Conservation (phyloP, 225 moss, liverwort and hornwort species). For the Sphagnum contortum region DNA sequence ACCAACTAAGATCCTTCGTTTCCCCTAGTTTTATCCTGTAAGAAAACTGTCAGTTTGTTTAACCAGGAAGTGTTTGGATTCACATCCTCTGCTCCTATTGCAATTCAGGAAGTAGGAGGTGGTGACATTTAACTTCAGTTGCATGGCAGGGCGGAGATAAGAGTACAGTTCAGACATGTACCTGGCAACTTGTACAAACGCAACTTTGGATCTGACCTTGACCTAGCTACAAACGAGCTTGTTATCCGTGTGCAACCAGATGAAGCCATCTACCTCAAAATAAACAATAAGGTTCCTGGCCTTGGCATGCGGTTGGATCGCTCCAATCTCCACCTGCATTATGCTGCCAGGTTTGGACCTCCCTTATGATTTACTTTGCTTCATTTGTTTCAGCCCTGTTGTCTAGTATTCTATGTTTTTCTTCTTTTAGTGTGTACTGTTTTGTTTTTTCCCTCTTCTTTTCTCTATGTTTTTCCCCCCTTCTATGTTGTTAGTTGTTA, state of each 20-base stretch:
- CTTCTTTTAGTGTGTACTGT: not conserved
- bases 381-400: no score
- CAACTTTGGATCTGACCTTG: conserved; percentile 89
- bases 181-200: conserved; percentile 93
- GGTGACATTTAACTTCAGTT: not conserved
- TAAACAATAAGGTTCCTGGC: conserved; percentile 96
- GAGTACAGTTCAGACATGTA: conserved; percentile 95
- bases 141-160: conserved; percentile 72
- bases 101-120: no score
- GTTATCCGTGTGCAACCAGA: conserved; percentile 96
- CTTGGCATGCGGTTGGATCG: conserved; percentile 94
- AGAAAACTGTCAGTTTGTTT: no score
- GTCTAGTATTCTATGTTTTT: not conserved
- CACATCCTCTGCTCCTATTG: no score
- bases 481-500: not conserved
- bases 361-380: no score
- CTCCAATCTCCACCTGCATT: conserved; percentile 82
- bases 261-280: conserved; percentile 93
- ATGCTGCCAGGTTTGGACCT: conserved; percentile 64
- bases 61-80: no score
- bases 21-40: no score
- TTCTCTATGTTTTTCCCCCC: no score
- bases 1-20: no score
- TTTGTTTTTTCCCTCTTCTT: not conserved
- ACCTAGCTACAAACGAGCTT: conserved; percentile 93